Conservation (phyloP, 352 stramenopile species). For the Phytophthora citricola region DNA sequence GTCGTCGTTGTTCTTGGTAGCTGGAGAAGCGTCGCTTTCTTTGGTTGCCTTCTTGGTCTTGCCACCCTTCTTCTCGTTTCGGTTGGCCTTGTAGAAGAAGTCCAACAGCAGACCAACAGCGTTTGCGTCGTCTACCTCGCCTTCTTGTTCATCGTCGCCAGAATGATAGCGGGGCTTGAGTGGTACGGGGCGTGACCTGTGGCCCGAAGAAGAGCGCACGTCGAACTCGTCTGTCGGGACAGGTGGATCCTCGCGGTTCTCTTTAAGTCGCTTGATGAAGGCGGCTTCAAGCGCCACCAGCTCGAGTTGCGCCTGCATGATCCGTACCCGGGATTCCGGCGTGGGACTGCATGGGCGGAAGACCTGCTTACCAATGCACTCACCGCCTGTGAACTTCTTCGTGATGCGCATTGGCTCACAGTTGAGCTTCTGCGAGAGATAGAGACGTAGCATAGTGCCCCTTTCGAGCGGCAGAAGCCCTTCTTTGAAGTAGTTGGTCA, state of each 20-base stretch:
- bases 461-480: conserved; percentile 81
- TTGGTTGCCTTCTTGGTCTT: conserved; percentile 21
- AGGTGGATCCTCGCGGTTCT: conserved; percentile 78
- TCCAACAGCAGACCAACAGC: conserved; percentile 76
- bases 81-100: conserved; percentile 87
- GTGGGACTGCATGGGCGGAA: conserved; percentile 80
- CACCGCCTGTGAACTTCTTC: conserved; percentile 92
- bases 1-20: conserved; percentile 9
- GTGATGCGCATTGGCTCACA: conserved; percentile 94
- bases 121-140: conserved; percentile 62
- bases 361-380: conserved; percentile 92
- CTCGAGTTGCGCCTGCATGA: conserved; percentile 81
- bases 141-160: conserved; percentile 35
- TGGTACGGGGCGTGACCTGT: conserved; percentile 30
- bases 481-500: conserved; percentile 89
- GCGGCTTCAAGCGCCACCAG: conserved; percentile 74
- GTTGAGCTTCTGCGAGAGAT: conserved; percentile 93
- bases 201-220: conserved; percentile 26
- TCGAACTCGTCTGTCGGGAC: conserved; percentile 61
- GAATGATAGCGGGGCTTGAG: conserved; percentile 36
- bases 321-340: conserved; percentile 63
- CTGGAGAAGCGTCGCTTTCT: background rate
- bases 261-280: conserved; percentile 82
- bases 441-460: conserved; percentile 91
- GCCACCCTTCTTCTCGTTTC: conserved; percentile 51